Percentiles rank a stretch among this genome's conserved stretches.
Evolutionary conservation across 2,329 filamentous ascomycete species (phyloP).

Genomic region (Fusarium globosum): DNA sequence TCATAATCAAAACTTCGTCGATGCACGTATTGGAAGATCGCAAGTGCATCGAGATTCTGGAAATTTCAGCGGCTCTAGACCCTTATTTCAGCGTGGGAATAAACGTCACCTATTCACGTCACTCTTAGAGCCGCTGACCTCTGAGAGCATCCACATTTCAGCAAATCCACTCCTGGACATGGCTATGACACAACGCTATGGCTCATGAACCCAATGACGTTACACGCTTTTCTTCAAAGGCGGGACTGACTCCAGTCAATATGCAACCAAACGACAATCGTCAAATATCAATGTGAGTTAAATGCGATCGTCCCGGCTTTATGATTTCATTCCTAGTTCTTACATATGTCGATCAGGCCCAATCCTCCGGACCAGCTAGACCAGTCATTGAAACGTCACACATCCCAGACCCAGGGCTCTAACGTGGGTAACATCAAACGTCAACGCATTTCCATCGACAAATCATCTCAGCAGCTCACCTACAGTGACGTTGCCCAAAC

Average conservation of each 20-base stretch:
- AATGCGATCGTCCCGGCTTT: constrained; percentile 12
- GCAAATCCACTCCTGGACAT: constrained; percentile 30
- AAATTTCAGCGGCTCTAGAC: constrained; percentile 1
- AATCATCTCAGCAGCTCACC: constrained; percentile 4
- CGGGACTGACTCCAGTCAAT: constrained; percentile 30
- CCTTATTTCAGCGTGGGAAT: constrained; percentile 14
- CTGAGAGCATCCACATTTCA: constrained; percentile 33
- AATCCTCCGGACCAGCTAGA: not conserved
- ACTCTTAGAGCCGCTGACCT: constrained; percentile 15
- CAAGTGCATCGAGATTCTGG: constrained; percentile 34
- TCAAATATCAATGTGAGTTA: constrained; percentile 31
- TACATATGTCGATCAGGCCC: constrained; percentile 30
- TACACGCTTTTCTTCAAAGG: constrained; percentile 29
- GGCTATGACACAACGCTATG: constrained; percentile 35
- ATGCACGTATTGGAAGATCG: constrained; percentile 16
- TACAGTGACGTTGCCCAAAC: constrained; percentile 12
- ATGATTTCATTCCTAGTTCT: constrained; percentile 36
- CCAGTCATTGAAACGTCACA: constrained; percentile 34
- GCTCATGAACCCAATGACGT: constrained; percentile 33
- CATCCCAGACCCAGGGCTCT: constrained; percentile 2
- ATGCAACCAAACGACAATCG: constrained; percentile 30
- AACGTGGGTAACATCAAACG: constrained; percentile 23
- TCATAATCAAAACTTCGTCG: constrained; percentile 7
- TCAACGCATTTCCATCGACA: constrained; percentile 20
- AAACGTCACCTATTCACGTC: constrained; percentile 33